Evolutionary conservation across 148 eudicot genomes (phyloP).

Genomic region (Rhododendron kiyosumense): DNA sequence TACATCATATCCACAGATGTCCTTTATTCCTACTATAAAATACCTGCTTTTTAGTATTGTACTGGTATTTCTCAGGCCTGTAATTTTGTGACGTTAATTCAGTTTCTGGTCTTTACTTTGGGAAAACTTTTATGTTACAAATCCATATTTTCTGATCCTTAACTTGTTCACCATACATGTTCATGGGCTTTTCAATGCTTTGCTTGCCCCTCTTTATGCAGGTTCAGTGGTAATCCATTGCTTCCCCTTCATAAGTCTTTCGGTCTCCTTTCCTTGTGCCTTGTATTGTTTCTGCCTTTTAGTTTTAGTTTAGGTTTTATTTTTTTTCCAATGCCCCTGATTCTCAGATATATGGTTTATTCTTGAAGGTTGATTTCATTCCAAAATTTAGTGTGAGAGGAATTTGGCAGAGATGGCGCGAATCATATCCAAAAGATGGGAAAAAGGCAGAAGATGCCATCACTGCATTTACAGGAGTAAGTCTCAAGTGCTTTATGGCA

Average conservation of each 20-base stretch:
- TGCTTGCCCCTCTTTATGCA: constrained; percentile 87
- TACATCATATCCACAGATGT: constrained; percentile 86
- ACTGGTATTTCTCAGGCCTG: constrained; percentile 2
- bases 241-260: neutral
- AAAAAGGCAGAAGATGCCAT: constrained; percentile 51
- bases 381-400: constrained; percentile 98
- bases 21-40: neutral
- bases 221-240: constrained; percentile 67
- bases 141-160: constrained; percentile 36
- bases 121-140: neutral
- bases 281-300: neutral
- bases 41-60: neutral
- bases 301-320: neutral
- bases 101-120: neutral
- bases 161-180: constrained; percentile 61
- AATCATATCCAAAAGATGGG: constrained; percentile 78
- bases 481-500: constrained; percentile 12
- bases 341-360: constrained; percentile 1
- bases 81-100: neutral
- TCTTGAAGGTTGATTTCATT: constrained; percentile 88
- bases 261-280: neutral
- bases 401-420: constrained; percentile 99
- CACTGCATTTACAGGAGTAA: constrained; percentile 94
- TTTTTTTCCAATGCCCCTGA: constrained; percentile 1
- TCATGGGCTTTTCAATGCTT: constrained; percentile 94